phyloP scores from a whole-genome alignment of 345 rosid species.

The Gossypium anomalum region DNA sequence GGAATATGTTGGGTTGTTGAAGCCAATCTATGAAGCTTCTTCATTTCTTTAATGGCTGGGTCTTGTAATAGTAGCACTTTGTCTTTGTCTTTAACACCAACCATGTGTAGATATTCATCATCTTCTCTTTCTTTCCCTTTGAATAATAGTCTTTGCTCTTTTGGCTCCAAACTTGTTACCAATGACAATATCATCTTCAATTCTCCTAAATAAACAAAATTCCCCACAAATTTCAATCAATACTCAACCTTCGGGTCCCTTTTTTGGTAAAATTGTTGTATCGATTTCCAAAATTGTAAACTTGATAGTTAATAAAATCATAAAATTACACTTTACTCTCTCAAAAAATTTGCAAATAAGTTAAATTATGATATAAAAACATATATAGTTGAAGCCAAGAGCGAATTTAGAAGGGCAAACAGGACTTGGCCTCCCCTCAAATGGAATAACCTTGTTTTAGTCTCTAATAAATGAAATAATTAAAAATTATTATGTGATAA shows the following conservation, averaged over 20 bases:
- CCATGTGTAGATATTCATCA: slow-evolving; percentile 78
- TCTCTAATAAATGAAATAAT: no score
- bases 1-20: slow-evolving; percentile 19
- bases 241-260: background rate
- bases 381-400: no score
- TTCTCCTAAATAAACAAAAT: slow-evolving; percentile 42
- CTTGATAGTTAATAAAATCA: no score
- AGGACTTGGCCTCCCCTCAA: no score
- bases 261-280: no score
- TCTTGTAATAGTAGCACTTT: slow-evolving; percentile 73
- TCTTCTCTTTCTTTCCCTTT: slow-evolving; percentile 91
- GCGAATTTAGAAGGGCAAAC: no score
- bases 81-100: slow-evolving; percentile 83
- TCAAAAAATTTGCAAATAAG: background rate
- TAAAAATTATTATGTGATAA: no score
- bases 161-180: slow-evolving; percentile 66
- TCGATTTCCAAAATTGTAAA: no score
- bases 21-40: slow-evolving; percentile 43
- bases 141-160: slow-evolving; percentile 74
- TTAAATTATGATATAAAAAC: background rate
- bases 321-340: no score
- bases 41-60: slow-evolving; percentile 81
- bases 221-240: background rate
- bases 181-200: slow-evolving; percentile 68
- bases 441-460: no score